These are phyloP conservation scores for Trichoderma endophyticum DNA, from an alignment of 2,329 filamentous ascomycete species.

Conservation along the genomic window DNA sequence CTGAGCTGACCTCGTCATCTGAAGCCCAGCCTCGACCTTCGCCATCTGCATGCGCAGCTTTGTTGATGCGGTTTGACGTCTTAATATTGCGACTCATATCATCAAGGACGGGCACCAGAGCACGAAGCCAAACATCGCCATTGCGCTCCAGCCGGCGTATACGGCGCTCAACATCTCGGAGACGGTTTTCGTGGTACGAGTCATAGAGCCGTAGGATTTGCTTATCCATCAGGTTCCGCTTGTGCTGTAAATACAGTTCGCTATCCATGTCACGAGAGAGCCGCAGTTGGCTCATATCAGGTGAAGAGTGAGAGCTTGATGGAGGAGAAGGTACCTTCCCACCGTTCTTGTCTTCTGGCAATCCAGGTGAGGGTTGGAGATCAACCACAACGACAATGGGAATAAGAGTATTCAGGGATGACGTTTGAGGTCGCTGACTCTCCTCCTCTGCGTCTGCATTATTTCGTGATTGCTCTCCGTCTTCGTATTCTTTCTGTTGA, in stretches of 20 bases:
- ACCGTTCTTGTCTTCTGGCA: background rate
- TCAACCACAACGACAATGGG: constrained; percentile 41
- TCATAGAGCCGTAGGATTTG: constrained; percentile 40
- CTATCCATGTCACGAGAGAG: constrained; percentile 22
- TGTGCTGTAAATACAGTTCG: constrained; percentile 27
- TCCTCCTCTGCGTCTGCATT: background rate
- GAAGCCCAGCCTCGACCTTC: constrained; percentile 31
- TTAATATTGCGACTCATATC: constrained; percentile 40
- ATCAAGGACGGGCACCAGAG: constrained; percentile 45
- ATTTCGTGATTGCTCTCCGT: background rate
- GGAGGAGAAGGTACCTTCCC: constrained; percentile 22
- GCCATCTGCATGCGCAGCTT: constrained; percentile 1
- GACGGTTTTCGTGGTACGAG: constrained; percentile 39
- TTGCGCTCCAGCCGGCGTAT: constrained; percentile 46
- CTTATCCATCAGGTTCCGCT: constrained; percentile 28
- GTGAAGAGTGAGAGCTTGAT: background rate
- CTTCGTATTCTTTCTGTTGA: background rate
- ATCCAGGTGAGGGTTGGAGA: constrained; percentile 30
- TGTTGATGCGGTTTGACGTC: background rate
- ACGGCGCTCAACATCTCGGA: constrained; percentile 47
- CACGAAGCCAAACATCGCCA: constrained; percentile 44
- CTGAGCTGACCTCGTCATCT: constrained; percentile 29
- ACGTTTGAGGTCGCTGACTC: background rate
- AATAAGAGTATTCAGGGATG: constrained; percentile 27
- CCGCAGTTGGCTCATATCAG: constrained; percentile 22